These are phyloP conservation scores for Serendipita indica DNA, from an alignment of 768 basidiomycete species.

Conservation along the genomic window DNA sequence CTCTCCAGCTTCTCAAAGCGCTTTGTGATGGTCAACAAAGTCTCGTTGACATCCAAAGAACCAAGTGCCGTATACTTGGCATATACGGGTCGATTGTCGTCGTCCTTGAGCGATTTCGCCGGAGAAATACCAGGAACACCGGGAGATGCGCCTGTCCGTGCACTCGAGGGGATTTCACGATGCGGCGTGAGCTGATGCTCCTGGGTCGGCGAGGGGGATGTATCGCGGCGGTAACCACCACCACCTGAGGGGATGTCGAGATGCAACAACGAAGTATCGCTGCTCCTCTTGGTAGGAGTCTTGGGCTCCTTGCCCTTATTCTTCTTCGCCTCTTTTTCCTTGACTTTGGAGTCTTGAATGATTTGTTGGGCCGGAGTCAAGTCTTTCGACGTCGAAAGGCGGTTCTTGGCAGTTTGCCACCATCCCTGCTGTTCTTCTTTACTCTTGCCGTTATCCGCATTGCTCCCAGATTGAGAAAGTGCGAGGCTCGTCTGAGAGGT, in stretches of 20 bases:
- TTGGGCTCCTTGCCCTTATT: conserved; percentile 27
- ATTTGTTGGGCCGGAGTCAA: conserved; percentile 81
- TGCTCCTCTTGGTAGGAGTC: conserved; percentile 34
- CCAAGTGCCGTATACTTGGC: conserved; percentile 62
- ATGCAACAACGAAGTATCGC: conserved; percentile 44
- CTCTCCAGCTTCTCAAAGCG: conserved; percentile 82
- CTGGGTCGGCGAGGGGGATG: conserved; percentile 9
- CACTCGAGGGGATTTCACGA: not conserved
- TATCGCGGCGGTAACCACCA: not conserved
- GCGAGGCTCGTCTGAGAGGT: conserved; percentile 17
- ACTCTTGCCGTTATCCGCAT: conserved; percentile 2
- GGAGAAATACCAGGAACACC: conserved; percentile 4
- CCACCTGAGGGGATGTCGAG: conserved; percentile 21
- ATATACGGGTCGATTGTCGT: conserved; percentile 55
- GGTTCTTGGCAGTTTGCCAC: conserved; percentile 65
- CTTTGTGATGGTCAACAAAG: conserved; percentile 56
- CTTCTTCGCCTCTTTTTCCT: conserved; percentile 31
- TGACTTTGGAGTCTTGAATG: conserved; percentile 54
- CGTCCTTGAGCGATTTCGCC: not conserved
- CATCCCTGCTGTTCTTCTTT: conserved; percentile 27
- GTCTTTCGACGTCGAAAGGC: conserved; percentile 64
- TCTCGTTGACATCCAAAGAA: conserved; percentile 57
- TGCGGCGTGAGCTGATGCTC: not conserved
- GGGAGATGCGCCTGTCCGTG: conserved; percentile 11
- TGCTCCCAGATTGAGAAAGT: not conserved